Conservation (phyloP, 305 asterid genomes). For the Rubia occidens region DNA sequence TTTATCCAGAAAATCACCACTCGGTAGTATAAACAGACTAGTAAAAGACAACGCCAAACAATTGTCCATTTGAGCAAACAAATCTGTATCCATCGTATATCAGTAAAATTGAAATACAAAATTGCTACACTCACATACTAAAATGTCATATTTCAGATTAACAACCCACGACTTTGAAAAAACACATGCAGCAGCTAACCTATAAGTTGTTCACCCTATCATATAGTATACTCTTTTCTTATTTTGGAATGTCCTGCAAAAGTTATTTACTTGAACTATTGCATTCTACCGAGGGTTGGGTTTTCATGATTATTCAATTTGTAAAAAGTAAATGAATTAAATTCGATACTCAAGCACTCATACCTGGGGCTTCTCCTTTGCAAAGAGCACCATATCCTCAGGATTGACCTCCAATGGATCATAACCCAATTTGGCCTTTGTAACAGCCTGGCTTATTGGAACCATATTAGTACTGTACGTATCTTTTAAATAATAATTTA, state of each 20-base stretch:
- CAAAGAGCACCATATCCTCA: constrained; percentile 99
- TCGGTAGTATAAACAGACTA: background rate
- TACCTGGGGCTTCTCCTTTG: constrained; percentile 96
- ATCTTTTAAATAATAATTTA: background rate
- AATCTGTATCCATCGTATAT: background rate
- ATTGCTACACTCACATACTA: background rate
- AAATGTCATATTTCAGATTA: background rate
- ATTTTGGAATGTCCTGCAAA: background rate
- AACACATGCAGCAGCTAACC: background rate
- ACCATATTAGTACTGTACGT: constrained; percentile 3
- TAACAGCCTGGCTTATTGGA: constrained; percentile 63
- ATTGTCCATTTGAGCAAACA: background rate
- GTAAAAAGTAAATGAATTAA: background rate
- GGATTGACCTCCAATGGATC: constrained; percentile 98
- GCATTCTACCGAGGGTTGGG: background rate
- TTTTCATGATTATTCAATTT: background rate
- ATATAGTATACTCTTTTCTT: background rate
- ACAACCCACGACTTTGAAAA: background rate
- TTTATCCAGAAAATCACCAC: constrained; percentile 6
- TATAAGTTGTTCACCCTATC: background rate
- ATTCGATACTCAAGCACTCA: constrained; percentile 8
- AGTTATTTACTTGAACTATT: background rate
- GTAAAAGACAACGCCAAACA: background rate
- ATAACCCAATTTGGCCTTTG: constrained; percentile 94
- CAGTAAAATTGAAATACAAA: background rate